phyloP scores from a whole-genome alignment of 2,329 filamentous ascomycete genomes.

The Emydomyces testavorans region DNA sequence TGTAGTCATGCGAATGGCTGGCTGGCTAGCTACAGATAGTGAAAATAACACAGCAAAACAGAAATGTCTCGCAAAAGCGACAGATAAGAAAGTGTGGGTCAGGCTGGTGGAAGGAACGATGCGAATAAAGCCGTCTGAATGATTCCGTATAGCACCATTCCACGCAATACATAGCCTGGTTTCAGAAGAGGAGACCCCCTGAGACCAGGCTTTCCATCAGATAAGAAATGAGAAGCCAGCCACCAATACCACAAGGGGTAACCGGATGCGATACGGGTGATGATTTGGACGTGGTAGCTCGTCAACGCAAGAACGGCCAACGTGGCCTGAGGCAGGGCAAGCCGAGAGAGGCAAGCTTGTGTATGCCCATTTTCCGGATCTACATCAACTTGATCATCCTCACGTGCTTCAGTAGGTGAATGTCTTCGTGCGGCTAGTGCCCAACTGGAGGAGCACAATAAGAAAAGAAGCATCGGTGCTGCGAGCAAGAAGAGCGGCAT shows the following conservation, averaged over 20 bases:
- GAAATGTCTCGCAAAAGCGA: no score
- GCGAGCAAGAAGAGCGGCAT: slow-evolving; percentile 79
- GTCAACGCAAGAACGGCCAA: slow-evolving; percentile 61
- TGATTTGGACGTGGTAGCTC: slow-evolving; percentile 86
- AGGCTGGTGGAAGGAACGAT: slow-evolving; percentile 84
- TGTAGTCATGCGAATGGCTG: no score
- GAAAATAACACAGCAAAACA: no score
- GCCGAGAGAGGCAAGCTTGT: slow-evolving; percentile 34
- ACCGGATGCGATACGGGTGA: slow-evolving; percentile 75
- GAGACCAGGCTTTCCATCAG: slow-evolving; percentile 13
- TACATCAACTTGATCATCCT: slow-evolving; percentile 9
- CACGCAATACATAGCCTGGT: slow-evolving; percentile 41
- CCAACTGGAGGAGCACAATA: slow-evolving; percentile 50
- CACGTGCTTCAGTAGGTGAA: background rate
- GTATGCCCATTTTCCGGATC: slow-evolving; percentile 6
- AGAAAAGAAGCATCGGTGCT: slow-evolving; percentile 58
- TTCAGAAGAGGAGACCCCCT: slow-evolving; percentile 13
- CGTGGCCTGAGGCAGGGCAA: slow-evolving; percentile 62
- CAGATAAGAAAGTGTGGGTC: slow-evolving; percentile 12
- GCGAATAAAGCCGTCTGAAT: slow-evolving; percentile 78
- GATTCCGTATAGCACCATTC: slow-evolving; percentile 68
- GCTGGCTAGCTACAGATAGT: no score
- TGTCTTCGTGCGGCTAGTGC: slow-evolving; percentile 24
- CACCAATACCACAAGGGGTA: slow-evolving; percentile 86
- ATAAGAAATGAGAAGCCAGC: slow-evolving; percentile 43